phyloP scores from a whole-genome alignment of 2,329 filamentous ascomycete genomes.

The Diaporthe sp. region DNA sequence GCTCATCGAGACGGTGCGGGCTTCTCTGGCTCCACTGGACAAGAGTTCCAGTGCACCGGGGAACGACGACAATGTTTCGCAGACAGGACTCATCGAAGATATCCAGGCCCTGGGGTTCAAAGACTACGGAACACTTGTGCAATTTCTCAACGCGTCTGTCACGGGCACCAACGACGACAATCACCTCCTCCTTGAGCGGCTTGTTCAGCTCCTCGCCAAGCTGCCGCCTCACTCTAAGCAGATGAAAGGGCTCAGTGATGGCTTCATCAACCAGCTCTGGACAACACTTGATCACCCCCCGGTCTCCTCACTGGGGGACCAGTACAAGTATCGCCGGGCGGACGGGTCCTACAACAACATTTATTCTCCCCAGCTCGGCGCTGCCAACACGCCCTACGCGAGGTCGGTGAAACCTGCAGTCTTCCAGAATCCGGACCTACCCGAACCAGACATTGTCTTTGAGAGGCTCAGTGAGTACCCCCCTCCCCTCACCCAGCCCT shows the following conservation, averaged over 20 bases:
- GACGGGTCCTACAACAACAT: slow-evolving; percentile 68
- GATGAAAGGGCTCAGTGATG: slow-evolving; percentile 41
- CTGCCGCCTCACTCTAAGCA: slow-evolving; percentile 47
- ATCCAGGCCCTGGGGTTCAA: slow-evolving; percentile 49
- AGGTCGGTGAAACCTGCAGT: slow-evolving; percentile 72
- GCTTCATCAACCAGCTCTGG: slow-evolving; percentile 35
- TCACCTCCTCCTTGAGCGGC: slow-evolving; percentile 38
- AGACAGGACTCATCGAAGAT: slow-evolving; percentile 37
- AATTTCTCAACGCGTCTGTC: slow-evolving; percentile 37
- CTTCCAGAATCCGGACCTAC: slow-evolving; percentile 71
- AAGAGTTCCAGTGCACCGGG: not conserved
- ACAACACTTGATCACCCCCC: slow-evolving; percentile 25
- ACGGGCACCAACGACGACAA: slow-evolving; percentile 40
- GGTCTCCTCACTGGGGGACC: not conserved
- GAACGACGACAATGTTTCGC: not conserved
- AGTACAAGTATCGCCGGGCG: slow-evolving; percentile 51
- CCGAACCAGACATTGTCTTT: slow-evolving; percentile 75
- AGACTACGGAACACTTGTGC: slow-evolving; percentile 47
- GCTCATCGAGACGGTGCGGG: not conserved
- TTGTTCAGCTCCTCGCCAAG: slow-evolving; percentile 46
- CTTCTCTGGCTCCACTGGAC: not conserved
- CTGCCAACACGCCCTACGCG: slow-evolving; percentile 77
- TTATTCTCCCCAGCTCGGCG: slow-evolving; percentile 73
- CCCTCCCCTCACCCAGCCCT: too few species aligned
- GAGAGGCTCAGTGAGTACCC: slow-evolving; percentile 64